These are phyloP conservation scores for Zychaea mexicana DNA, from an alignment of 371 early-diverging fungal genomes.

Conservation along the genomic window DNA sequence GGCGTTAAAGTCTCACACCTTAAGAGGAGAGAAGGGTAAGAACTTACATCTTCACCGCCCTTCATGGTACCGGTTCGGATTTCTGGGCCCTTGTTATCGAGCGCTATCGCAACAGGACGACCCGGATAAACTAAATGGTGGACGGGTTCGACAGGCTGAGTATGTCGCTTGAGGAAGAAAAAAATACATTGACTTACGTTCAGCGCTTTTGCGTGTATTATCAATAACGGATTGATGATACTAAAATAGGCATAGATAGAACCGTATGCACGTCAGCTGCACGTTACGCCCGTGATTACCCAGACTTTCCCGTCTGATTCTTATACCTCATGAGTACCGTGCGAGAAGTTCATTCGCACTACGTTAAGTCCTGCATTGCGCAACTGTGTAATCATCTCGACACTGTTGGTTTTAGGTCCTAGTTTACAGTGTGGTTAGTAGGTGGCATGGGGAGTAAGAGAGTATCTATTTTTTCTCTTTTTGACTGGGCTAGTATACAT, in stretches of 20 bases:
- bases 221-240: slow-evolving; percentile 87
- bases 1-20: no score
- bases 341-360: slow-evolving; percentile 94
- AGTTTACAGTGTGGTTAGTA: not conserved
- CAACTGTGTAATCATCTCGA: slow-evolving; percentile 81
- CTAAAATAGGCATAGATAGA: slow-evolving; percentile 15
- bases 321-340: slow-evolving; percentile 79
- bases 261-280: not conserved
- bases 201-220: slow-evolving; percentile 69
- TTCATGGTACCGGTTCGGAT: slow-evolving; percentile 82
- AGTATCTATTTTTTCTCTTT: not conserved
- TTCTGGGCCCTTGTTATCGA: slow-evolving; percentile 89
- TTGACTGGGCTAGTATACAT: slow-evolving; percentile 11
- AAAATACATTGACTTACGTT: no score
- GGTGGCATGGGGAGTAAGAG: no score
- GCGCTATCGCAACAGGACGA: slow-evolving; percentile 80
- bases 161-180: no score
- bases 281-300: not conserved
- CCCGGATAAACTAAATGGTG: slow-evolving; percentile 55
- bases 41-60: slow-evolving; percentile 57
- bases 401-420: slow-evolving; percentile 75
- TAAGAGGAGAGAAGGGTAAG: not conserved
- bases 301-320: slow-evolving; percentile 9
- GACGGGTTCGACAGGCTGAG: no score
- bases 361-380: slow-evolving; percentile 94